Percentiles rank a stretch among this genome's conserved stretches.
phyloP scores from a whole-genome alignment of 768 basidiomycete genomes.

The Leccinum rimulosum region DNA sequence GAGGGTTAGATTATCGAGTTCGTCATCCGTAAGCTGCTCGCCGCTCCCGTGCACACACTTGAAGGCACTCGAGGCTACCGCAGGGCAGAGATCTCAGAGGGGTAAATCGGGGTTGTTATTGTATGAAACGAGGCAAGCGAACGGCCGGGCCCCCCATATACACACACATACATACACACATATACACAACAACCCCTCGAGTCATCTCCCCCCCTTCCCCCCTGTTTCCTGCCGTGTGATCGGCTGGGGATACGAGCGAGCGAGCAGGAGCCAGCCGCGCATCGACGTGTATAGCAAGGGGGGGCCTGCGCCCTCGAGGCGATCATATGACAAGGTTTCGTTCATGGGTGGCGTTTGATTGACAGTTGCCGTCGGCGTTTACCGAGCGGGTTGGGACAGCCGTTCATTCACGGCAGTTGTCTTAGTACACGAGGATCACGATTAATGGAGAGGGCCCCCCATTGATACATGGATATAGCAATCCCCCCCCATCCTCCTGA shows the following conservation, averaged over 20 bases:
- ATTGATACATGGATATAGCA: conserved; percentile 1
- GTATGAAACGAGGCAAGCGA: not conserved
- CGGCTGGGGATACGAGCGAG: conserved; percentile 1
- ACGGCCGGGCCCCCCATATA: not conserved
- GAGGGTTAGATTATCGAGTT: conserved; percentile 26
- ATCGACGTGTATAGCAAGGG: conserved; percentile 10
- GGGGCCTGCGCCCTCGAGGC: conserved; percentile 16
- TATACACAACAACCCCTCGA: not conserved
- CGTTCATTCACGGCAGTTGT: conserved; percentile 12
- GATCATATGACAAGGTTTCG: conserved; percentile 26
- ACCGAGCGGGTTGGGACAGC: conserved; percentile 10
- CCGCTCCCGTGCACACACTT: not conserved
- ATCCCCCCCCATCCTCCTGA: not conserved
- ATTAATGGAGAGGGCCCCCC: conserved; percentile 8
- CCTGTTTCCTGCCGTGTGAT: conserved; percentile 4
- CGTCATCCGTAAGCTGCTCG: not conserved
- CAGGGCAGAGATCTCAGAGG: not conserved
- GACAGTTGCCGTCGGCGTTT: conserved; percentile 19
- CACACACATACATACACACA: not conserved
- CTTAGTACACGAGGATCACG: conserved; percentile 13
- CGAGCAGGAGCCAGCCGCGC: not conserved
- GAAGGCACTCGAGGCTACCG: not conserved
- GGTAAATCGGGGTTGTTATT: not conserved
- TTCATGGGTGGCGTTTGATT: conserved; percentile 22
- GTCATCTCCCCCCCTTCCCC: not conserved